These are phyloP conservation scores for Parasitella parasitica DNA, from an alignment of 371 early-diverging fungal species.

Conservation along the genomic window DNA sequence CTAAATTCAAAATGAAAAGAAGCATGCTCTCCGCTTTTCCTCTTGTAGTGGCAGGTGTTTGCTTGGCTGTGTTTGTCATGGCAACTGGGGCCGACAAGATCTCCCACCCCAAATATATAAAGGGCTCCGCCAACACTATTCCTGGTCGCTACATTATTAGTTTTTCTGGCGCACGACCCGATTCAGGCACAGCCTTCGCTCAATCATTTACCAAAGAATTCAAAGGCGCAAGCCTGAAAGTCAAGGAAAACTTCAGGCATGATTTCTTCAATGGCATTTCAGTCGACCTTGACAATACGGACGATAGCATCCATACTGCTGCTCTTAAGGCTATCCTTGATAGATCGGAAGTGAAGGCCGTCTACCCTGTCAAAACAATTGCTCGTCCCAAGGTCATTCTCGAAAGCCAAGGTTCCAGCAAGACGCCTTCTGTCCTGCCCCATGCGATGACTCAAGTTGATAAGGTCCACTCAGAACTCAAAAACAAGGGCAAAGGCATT, in stretches of 20 bases:
- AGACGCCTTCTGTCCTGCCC: slow-evolving; percentile 21
- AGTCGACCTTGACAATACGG: slow-evolving; percentile 20
- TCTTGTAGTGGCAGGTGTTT: slow-evolving; percentile 30
- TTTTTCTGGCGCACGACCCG: slow-evolving; percentile 12
- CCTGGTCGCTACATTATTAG: slow-evolving; percentile 42
- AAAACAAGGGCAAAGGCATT: slow-evolving; percentile 64
- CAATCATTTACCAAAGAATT: slow-evolving; percentile 23
- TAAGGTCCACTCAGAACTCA: slow-evolving; percentile 39
- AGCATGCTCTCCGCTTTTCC: slow-evolving; percentile 23
- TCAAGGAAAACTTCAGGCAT: slow-evolving; percentile 31
- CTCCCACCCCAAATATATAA: slow-evolving; percentile 25
- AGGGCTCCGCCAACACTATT: slow-evolving; percentile 5
- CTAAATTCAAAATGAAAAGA: slow-evolving; percentile 19
- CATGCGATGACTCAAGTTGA: slow-evolving; percentile 47
- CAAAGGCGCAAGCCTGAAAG: slow-evolving; percentile 21
- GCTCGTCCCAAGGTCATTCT: slow-evolving; percentile 28
- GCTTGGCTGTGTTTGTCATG: slow-evolving; percentile 25
- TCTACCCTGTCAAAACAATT: slow-evolving; percentile 30
- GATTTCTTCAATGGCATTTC: slow-evolving; percentile 38
- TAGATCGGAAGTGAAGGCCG: slow-evolving; percentile 19
- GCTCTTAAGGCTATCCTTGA: slow-evolving; percentile 23
- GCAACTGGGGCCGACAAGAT: slow-evolving; percentile 22
- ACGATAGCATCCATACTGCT: slow-evolving; percentile 12
- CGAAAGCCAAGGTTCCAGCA: neutral
- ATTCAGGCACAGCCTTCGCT: slow-evolving; percentile 12